A percentile compares a stretch with the other conserved stretches of the same genome.
Conservation (phyloP, 495 filamentous ascomycete genomes). For the Cetradonia linearis region DNA sequence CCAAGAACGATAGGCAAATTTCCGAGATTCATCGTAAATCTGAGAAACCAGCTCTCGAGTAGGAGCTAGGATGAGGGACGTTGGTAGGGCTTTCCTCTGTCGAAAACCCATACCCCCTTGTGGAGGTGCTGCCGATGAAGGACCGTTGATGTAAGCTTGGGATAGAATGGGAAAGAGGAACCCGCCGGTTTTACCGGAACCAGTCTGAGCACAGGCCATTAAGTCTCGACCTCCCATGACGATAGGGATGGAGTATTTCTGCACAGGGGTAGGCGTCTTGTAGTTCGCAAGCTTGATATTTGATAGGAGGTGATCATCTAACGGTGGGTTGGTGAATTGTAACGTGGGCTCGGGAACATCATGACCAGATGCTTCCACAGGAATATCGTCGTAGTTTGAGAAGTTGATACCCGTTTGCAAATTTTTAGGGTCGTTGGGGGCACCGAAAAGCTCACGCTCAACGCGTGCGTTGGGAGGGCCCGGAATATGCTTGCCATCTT, state of each 20-base stretch:
- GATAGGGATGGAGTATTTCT: slow-evolving; percentile 97
- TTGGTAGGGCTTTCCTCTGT: slow-evolving; percentile 89
- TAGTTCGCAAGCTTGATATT: slow-evolving; percentile 93
- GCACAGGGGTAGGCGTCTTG: slow-evolving; percentile 88
- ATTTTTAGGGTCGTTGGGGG: slow-evolving; percentile 85
- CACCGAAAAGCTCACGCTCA: slow-evolving; percentile 93
- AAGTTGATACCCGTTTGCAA: slow-evolving; percentile 98
- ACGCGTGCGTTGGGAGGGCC: slow-evolving; percentile 77
- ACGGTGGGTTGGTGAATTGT: slow-evolving; percentile 82
- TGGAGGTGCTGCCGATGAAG: slow-evolving; percentile 50
- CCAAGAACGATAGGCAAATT: slow-evolving; percentile 98
- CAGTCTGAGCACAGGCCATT: slow-evolving; percentile 98
- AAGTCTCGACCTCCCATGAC: slow-evolving; percentile 93
- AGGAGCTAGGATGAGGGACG: slow-evolving; percentile 87
- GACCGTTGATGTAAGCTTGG: slow-evolving; percentile 84
- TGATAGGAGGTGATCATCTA: slow-evolving; percentile 79
- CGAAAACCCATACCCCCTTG: slow-evolving; percentile 64
- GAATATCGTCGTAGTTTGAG: slow-evolving; percentile 98
- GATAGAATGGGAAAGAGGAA: slow-evolving; percentile 98
- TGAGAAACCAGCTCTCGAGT: slow-evolving; percentile 97
- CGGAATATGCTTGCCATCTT: slow-evolving; percentile 89
- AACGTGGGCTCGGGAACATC: slow-evolving; percentile 87
- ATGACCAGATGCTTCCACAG: slow-evolving; percentile 90
- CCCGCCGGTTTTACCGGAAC: slow-evolving; percentile 98
- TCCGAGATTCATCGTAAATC: slow-evolving; percentile 95